Conservation (phyloP, 2,329 filamentous ascomycete species). For the Lachnellula willkommii region DNA sequence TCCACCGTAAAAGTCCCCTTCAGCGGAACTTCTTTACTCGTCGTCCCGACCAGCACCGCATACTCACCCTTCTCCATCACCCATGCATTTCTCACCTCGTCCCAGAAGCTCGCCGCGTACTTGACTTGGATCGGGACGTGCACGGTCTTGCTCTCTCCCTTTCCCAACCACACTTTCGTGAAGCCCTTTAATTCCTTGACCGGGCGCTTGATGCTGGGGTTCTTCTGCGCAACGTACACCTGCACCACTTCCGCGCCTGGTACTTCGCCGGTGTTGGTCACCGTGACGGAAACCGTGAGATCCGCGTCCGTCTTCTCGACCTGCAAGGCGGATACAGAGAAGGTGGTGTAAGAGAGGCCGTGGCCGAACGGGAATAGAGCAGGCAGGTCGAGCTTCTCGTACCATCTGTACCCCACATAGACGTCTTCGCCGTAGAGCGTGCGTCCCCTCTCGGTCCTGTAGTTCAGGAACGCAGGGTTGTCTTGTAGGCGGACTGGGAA, state of each 20-base stretch:
- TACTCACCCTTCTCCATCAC: slow-evolving; percentile 61
- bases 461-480: slow-evolving; percentile 74
- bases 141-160: slow-evolving; percentile 53
- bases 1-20: slow-evolving; percentile 50
- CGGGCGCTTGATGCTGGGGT: slow-evolving; percentile 48
- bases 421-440: slow-evolving; percentile 75
- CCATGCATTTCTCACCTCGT: slow-evolving; percentile 63
- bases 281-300: slow-evolving; percentile 43
- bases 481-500: slow-evolving; percentile 65
- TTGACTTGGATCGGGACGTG: slow-evolving; percentile 55
- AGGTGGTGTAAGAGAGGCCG: slow-evolving; percentile 72
- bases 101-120: slow-evolving; percentile 64
- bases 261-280: slow-evolving; percentile 58
- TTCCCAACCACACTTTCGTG: slow-evolving; percentile 55
- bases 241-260: slow-evolving; percentile 53
- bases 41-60: slow-evolving; percentile 54
- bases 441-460: slow-evolving; percentile 61
- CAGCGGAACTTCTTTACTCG: slow-evolving; percentile 48
- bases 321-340: slow-evolving; percentile 48
- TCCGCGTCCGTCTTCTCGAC: slow-evolving; percentile 41
- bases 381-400: slow-evolving; percentile 61
- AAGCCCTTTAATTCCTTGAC: slow-evolving; percentile 62
- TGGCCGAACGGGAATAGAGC: slow-evolving; percentile 75
- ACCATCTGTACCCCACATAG: slow-evolving; percentile 77
- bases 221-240: slow-evolving; percentile 50